phyloP scores from a whole-genome alignment of 2,329 filamentous ascomycete genomes.

The Cercospora canescens region DNA sequence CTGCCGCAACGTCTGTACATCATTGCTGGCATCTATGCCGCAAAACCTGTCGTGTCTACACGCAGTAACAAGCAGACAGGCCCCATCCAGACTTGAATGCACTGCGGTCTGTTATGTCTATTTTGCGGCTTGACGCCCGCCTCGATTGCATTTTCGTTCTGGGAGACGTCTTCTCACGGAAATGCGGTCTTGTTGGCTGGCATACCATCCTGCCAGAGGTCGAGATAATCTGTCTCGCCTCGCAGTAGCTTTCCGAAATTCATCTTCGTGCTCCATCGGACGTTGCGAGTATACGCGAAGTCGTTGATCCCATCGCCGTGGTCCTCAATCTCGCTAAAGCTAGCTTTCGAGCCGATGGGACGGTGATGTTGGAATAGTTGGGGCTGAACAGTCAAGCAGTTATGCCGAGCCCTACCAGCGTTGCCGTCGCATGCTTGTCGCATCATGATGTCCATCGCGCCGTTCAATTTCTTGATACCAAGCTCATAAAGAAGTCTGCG shows the following conservation, averaged over 20 bases:
- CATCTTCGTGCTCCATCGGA: conserved; percentile 44
- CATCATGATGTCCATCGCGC: conserved; percentile 39
- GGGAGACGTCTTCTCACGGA: neutral
- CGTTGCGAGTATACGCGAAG: conserved; percentile 36
- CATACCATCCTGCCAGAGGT: conserved; percentile 19
- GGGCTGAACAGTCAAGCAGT: conserved; percentile 46
- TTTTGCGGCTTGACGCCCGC: too few species aligned
- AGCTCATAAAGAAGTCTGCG: conserved; percentile 46
- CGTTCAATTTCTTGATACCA: conserved; percentile 43
- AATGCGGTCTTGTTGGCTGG: neutral
- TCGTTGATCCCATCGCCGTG: conserved; percentile 37
- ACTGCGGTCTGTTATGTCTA: too few species aligned
- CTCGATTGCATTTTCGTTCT: too few species aligned
- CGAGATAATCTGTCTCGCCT: conserved; percentile 36
- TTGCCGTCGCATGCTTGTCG: conserved; percentile 34
- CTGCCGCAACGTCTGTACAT: too few species aligned
- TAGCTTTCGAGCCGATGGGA: conserved; percentile 38
- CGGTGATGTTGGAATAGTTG: conserved; percentile 51
- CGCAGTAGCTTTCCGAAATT: conserved; percentile 44
- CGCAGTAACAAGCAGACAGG: too few species aligned
- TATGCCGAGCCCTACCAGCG: conserved; percentile 34
- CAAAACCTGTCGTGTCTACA: too few species aligned
- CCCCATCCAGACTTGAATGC: too few species aligned
- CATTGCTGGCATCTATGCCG: too few species aligned
- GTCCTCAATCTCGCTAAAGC: conserved; percentile 42